Evolutionary conservation across 176 grass and related monocot species (phyloP).

Genomic region (Lolium multiflorum): DNA sequence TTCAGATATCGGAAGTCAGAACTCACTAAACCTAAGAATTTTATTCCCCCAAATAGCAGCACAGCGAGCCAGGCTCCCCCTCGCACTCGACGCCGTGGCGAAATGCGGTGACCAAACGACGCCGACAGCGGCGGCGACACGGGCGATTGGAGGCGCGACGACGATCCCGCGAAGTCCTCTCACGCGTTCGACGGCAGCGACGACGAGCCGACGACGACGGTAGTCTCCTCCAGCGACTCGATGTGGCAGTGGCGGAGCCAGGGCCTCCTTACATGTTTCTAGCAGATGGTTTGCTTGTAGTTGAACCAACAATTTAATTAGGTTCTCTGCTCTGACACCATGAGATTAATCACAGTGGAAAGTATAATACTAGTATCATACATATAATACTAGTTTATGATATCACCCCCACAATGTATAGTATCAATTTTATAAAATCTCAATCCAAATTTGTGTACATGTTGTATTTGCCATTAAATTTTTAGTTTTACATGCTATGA

Average conservation of each 20-base stretch:
- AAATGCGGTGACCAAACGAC: slow-evolving; percentile 44
- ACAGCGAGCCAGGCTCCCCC: background rate
- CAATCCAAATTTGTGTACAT: no score
- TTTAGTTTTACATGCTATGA: no score
- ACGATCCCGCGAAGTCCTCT: slow-evolving; percentile 30
- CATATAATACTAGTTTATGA: no score
- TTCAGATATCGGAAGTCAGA: slow-evolving; percentile 2
- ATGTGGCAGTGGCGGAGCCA: slow-evolving; percentile 53
- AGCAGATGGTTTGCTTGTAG: no score
- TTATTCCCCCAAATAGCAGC: slow-evolving; percentile 21
- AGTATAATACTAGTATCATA: no score
- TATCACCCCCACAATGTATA: no score
- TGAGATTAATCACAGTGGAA: no score
- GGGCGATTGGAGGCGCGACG: slow-evolving; percentile 35
- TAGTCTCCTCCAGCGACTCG: slow-evolving; percentile 33
- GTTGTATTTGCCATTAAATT: no score
- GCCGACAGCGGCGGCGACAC: slow-evolving; percentile 29
- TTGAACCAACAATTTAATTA: no score
- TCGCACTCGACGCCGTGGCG: slow-evolving; percentile 4
- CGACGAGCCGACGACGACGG: slow-evolving; percentile 10
- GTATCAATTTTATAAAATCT: no score
- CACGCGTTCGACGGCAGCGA: slow-evolving; percentile 34
- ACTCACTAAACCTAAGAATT: slow-evolving; percentile 13
- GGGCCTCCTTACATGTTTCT: slow-evolving; percentile 14
- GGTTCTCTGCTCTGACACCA: no score